A percentile compares a stretch with the other conserved stretches of the same genome.
Evolutionary conservation across 2,329 filamentous ascomycete genomes (phyloP).

Genomic region (Mariannaea elegans): DNA sequence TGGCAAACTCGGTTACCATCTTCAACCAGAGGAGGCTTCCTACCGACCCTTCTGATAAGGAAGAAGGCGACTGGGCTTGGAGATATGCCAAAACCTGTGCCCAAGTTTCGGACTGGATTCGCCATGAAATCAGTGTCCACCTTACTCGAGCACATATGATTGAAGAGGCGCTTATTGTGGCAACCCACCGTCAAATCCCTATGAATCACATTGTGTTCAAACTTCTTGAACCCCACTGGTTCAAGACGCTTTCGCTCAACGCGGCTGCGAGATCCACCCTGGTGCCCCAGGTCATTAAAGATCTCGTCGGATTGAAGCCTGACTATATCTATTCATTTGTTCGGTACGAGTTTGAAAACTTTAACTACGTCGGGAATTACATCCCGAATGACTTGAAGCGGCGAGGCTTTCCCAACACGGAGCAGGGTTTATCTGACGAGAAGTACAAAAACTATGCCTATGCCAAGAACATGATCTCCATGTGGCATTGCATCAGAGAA

Average conservation of each 20-base stretch:
- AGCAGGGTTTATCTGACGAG: conserved; percentile 41
- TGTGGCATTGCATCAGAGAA: conserved; percentile 54
- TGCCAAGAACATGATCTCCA: conserved; percentile 53
- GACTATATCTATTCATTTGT: conserved; percentile 50
- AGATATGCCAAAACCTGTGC: conserved; percentile 61
- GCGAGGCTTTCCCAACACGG: conserved; percentile 53
- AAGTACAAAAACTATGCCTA: conserved; percentile 60
- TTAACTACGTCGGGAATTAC: conserved; percentile 55
- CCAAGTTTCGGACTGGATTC: conserved; percentile 57
- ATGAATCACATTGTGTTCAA: conserved; percentile 54
- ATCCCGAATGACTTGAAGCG: conserved; percentile 54
- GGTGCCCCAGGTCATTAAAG: conserved; percentile 54
- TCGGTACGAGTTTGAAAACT: conserved; percentile 51
- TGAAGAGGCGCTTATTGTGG: conserved; percentile 59
- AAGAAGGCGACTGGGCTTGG: conserved; percentile 57
- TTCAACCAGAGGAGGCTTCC: conserved; percentile 57
- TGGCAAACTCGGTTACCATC: conserved; percentile 56
- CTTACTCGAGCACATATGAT: conserved; percentile 56
- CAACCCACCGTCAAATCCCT: conserved; percentile 52
- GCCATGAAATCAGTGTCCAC: conserved; percentile 58
- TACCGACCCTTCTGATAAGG: conserved; percentile 35
- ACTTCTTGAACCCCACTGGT: conserved; percentile 58
- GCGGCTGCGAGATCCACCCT: conserved; percentile 54
- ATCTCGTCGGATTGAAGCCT: conserved; percentile 52
- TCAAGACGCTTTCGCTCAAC: conserved; percentile 59